Evolutionary conservation across 768 basidiomycete species (phyloP), one percentile per base, ranked within the genome.

Genomic region (Naganishia antarctica): DNA sequence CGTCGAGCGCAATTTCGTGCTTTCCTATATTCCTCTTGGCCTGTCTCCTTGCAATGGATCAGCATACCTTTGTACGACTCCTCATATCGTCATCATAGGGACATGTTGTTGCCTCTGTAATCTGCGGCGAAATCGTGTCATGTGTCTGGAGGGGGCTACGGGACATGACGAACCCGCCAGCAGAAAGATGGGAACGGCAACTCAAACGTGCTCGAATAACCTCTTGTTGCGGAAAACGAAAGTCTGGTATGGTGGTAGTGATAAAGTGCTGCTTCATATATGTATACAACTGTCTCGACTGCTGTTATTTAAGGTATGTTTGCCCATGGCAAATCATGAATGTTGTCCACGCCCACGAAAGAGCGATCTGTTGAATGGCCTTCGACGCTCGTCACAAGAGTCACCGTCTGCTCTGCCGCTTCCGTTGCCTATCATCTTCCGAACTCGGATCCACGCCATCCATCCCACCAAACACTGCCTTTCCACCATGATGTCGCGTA

Each of bases 361-460:
- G 13, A 18, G 16, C 32, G 4, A 34, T 51, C 31, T 34, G 50
- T 31, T 13, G n/a, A 51, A 7, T 23, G n/a, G n/a, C 31, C 50
- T 51, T 7, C 25, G 23, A 49, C 16, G 18, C 50, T 18, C 7
- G 16, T 23, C 13, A 21, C 2, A 9, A 18, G 18, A 8, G 23
- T 57, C 53, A 57, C 8, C 53, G 53, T 26, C 53, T n/a, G 1
- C 34, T 40, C 37, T 57, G 53, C 25, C 53, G n/a, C 23, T 57
- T 57, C 4, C 53, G 53, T 34, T 57, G 53, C 26, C 53, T 37
- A 40, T 57, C 53, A 18, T 57, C 53, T 34, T 57, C 53, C 21
- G 53, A 57, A 6, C 32, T 41, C 34, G 53, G 37, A 16, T 57
- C 53, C 13, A n/a, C 43, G 31, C 28, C 8, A 51, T 51, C 50